Base-by-base conservation (phyloP, 2,329 filamentous ascomycete species). In the Chaetomiaceae sp. region DNA sequence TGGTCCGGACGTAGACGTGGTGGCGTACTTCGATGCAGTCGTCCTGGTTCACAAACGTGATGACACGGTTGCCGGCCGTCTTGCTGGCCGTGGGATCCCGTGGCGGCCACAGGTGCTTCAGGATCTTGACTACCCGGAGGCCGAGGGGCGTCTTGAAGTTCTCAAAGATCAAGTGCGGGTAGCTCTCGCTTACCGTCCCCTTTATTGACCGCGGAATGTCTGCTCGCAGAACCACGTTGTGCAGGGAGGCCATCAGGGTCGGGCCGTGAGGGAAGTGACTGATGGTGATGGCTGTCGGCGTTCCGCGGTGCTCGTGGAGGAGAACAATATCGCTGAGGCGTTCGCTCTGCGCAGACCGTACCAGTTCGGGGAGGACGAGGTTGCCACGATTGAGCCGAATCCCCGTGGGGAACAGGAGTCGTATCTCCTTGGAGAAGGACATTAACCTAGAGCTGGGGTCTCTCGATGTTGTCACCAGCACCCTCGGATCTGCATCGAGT, bases 91-190 rank as follows among this genome's bases (percentile, higher is more conserved):
- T 79, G 1, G 83, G 78, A 64, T 96, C 92, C 50, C 91, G 79
- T 0, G 95, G 94, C 6, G 94, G 94, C 65, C 96, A 99, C 2
- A 96, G 74, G 63, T 99, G 92, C 71, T 97, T 95, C 38, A 99
- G 71, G 14, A 97, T 88, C 69, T 95, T 91, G 47, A 91, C 88
- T 15, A 96, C 84, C 17, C 94, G 82, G 64, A 85, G 79, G 51
- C 94, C 94, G 6, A 97, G 75, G 31, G 81, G 81, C 6, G 88
- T 90, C 5, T 80, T 87, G 72, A 99, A 97, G 2, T 91, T 91
- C 65, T 99, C 94, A 64, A 99, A 97, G 58, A 99, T 89, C 3
- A 99, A 77, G 66, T 97, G 92, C 0, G 94, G 94, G 64, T 96
- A 99, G 34, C 84, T 87, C 72, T 99, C 94, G 57, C 84, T 89